Conservation (phyloP, 208 protist species). For the Acanthamoeba royreba region DNA sequence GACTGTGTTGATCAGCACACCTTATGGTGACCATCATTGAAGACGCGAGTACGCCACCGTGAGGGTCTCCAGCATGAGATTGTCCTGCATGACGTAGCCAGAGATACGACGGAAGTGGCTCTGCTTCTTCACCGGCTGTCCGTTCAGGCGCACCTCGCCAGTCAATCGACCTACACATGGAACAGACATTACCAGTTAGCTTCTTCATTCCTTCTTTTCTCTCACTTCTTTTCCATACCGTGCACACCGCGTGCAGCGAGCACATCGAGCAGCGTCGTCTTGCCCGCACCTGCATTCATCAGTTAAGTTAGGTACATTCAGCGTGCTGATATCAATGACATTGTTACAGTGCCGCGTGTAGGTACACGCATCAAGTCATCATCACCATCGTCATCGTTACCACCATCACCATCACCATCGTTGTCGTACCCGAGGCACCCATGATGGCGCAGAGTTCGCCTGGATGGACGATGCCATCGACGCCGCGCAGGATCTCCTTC, state of each 20-base stretch:
- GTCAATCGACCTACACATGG: not conserved
- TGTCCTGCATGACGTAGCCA: constrained; percentile 34
- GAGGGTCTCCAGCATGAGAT: not conserved
- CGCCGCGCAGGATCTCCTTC: not conserved
- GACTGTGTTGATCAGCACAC: too few relatives aligned
- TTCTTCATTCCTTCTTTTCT: not conserved
- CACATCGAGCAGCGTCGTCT: constrained; percentile 43
- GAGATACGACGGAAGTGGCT: not conserved
- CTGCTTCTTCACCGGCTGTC: not conserved
- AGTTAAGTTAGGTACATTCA: too few relatives aligned
- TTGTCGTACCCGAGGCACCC: constrained; percentile 14
- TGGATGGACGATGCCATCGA: constrained; percentile 8
- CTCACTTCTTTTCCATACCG: not conserved
- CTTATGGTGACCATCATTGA: not conserved
- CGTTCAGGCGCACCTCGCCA: not conserved
- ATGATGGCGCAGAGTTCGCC: constrained; percentile 37
- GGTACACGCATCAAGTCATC: not conserved
- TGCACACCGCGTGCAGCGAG: not conserved
- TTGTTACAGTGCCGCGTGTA: not conserved
- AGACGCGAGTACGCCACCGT: not conserved
- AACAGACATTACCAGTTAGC: not conserved
- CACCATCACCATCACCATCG: too few relatives aligned
- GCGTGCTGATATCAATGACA: too few relatives aligned
- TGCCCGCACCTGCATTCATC: constrained; percentile 21
- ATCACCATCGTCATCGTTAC: not conserved